Percentiles rank a stretch among this genome's conserved stretches.
Evolutionary conservation across 2,329 filamentous ascomycete species (phyloP).

Genomic region (Arthrobotrys megalospora): DNA sequence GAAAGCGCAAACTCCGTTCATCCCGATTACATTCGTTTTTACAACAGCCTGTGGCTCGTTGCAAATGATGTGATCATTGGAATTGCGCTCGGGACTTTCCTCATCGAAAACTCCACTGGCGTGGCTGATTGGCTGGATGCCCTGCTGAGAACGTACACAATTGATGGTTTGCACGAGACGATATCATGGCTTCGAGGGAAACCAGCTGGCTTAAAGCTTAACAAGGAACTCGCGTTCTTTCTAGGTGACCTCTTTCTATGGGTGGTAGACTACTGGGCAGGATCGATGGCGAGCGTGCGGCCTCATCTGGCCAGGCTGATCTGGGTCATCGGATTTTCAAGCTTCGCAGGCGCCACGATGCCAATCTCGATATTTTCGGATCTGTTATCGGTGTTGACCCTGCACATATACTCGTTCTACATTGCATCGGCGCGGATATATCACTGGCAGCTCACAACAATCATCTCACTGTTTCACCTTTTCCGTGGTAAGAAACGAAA

Average conservation of each 20-base stretch:
- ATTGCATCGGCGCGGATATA: constrained; percentile 96
- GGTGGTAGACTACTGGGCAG: constrained; percentile 98
- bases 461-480: constrained; percentile 97
- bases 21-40: constrained; percentile 98
- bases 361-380: constrained; percentile 96
- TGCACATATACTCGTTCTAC: constrained; percentile 99
- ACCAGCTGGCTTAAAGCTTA: constrained; percentile 94
- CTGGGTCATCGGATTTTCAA: constrained; percentile 92
- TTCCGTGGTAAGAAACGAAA: constrained; percentile 99
- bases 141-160: constrained; percentile 84
- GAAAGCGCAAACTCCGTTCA: constrained; percentile 95
- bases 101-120: constrained; percentile 91
- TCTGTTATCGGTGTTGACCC: constrained; percentile 87
- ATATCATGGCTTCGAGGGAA: constrained; percentile 97
- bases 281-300: constrained; percentile 71
- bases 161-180: constrained; percentile 87
- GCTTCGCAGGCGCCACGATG: constrained; percentile 96
- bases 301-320: constrained; percentile 88
- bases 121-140: constrained; percentile 78
- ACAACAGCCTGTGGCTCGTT: constrained; percentile 98
- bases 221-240: constrained; percentile 92
- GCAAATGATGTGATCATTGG: constrained; percentile 99
- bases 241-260: constrained; percentile 95
- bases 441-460: constrained; percentile 97
- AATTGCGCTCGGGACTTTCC: constrained; percentile 94